Conservation (phyloP, 1,284 basidiomycete genomes). For the Ceraceosorus bombacis region DNA sequence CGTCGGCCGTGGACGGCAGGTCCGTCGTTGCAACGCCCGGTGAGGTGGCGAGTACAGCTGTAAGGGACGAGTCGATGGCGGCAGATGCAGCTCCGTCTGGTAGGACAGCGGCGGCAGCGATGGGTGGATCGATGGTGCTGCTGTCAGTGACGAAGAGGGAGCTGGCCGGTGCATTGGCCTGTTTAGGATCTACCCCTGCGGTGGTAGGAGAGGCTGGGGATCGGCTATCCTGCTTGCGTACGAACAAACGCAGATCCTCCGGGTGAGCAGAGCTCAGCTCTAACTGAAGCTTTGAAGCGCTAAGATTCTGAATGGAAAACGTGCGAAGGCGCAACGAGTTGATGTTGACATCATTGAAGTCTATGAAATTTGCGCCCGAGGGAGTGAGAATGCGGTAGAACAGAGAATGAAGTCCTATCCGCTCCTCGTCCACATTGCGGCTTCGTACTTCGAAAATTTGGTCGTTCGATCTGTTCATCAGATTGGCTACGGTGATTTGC, state of each 20-base stretch:
- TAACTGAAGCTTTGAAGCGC: conserved; percentile 48
- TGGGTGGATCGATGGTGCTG: neutral
- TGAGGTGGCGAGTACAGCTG: neutral
- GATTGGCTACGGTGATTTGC: conserved; percentile 51
- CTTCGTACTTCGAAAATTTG: conserved; percentile 53
- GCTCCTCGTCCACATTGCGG: conserved; percentile 53
- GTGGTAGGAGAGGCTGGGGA: neutral
- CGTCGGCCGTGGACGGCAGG: neutral
- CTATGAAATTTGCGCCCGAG: conserved; percentile 53
- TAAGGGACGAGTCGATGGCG: neutral
- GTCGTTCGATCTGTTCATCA: conserved; percentile 47
- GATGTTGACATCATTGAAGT: conserved; percentile 54
- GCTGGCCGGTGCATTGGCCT: too few relatives aligned
- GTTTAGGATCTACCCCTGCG: too few relatives aligned
- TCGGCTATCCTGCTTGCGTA: conserved; percentile 29
- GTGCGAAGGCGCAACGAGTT: conserved; percentile 52
- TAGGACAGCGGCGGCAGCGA: neutral
- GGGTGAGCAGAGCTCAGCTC: conserved; percentile 53
- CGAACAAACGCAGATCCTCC: conserved; percentile 53
- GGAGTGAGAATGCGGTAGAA: conserved; percentile 55
- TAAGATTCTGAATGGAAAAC: conserved; percentile 52
- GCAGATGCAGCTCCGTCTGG: neutral
- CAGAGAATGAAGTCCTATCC: conserved; percentile 54
- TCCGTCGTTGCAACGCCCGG: neutral
- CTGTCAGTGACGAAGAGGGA: too few relatives aligned